Conservation (phyloP, 371 early-diverging fungal species). For the Batrachochytrium dendrobatidis region DNA sequence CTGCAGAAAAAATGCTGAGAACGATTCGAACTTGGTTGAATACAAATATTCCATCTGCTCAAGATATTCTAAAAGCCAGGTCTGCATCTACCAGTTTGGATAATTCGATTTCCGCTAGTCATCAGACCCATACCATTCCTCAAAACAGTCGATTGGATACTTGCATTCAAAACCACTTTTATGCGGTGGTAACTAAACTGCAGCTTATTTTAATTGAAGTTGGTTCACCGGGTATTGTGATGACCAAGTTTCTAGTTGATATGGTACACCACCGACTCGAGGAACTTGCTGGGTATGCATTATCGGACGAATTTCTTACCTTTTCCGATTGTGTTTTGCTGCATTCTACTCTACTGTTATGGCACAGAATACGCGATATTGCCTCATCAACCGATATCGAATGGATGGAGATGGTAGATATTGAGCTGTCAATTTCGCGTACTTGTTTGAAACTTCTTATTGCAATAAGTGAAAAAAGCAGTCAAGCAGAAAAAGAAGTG, state of each 20-base stretch:
- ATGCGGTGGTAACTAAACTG: background rate
- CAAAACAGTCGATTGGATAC: too few relatives aligned
- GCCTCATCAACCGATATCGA: background rate
- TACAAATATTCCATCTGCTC: background rate
- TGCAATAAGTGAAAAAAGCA: background rate
- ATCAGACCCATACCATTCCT: too few relatives aligned
- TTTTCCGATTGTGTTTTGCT: background rate
- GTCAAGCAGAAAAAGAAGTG: background rate
- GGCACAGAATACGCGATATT: background rate
- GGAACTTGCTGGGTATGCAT: background rate
- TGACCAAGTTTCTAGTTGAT: background rate
- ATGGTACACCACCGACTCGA: background rate
- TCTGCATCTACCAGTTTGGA: too few relatives aligned
- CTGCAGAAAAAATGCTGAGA: background rate
- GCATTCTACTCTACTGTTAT: background rate
- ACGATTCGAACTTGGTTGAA: background rate
- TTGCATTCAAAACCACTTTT: background rate
- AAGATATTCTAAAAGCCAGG: background rate
- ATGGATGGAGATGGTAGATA: background rate
- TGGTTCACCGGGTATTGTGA: background rate
- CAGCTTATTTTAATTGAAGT: background rate
- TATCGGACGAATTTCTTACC: background rate
- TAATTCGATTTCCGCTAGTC: too few relatives aligned
- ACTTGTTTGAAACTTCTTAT: background rate
- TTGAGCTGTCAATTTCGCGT: background rate